Conservation (phyloP, 306 rosid genomes). For the Delonix regia region DNA sequence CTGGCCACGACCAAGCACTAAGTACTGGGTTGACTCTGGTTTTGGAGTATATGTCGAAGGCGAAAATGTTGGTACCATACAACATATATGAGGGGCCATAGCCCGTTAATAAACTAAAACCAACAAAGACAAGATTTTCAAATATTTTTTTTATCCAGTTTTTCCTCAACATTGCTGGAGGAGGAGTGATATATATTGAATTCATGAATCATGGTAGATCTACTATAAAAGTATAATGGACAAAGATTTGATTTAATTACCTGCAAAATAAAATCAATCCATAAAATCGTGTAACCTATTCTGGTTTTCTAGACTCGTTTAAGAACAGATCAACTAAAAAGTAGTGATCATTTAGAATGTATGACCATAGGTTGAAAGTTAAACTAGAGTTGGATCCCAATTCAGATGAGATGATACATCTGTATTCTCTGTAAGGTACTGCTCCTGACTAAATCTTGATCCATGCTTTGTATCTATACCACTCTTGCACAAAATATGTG, state of each 20-base stretch:
- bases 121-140: background rate
- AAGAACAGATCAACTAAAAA: background rate
- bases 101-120: background rate
- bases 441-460: constrained; percentile 24
- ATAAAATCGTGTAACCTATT: constrained; percentile 14
- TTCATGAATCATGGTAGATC: constrained; percentile 20
- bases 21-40: background rate
- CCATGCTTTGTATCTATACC: constrained; percentile 25
- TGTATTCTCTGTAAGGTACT: background rate
- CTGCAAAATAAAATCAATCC: background rate
- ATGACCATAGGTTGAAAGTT: constrained; percentile 12
- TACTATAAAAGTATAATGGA: background rate
- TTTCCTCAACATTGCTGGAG: background rate
- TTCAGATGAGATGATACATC: constrained; percentile 1
- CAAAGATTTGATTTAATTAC: constrained; percentile 5
- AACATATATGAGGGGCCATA: background rate
- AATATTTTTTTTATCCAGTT: background rate
- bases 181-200: background rate
- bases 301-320: background rate
- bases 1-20: no score
- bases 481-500: background rate
- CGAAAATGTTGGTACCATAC: background rate
- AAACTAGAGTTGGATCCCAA: background rate
- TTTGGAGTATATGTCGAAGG: background rate
- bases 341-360: constrained; percentile 24